Evolutionary conservation across 2,329 filamentous ascomycete species (phyloP), one percentile per base, ranked within the genome.

Genomic region (Claviceps sp.): DNA sequence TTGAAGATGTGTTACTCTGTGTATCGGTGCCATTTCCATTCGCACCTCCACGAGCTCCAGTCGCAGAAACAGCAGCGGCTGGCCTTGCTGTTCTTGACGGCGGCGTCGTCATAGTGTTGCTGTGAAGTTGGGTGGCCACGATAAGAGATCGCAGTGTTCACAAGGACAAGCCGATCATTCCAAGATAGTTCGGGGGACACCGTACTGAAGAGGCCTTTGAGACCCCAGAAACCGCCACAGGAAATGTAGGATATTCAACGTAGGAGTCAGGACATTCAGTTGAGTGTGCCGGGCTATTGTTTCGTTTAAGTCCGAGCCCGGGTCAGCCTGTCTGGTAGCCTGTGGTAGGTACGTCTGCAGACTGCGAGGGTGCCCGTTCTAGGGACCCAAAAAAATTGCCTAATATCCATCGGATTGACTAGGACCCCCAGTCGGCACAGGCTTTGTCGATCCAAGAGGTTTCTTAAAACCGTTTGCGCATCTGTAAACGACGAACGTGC

Each of bases 1-100:
- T 39, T 14, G 53, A 52, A 2, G 53, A 50, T 5, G 47, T 48
- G n/a, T 45, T 24, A 22, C 50, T 49, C 30, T 40, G 50, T 10
- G 24, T 26, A 34, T 48, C 52, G 17, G 39, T 13, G 44, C n/a
- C 26, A 16, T 47, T 14, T 6, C 45, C 34, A 7, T 47, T 26
- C n/a, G 34, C 46, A 44, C 47, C 46, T 39, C 52, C 52, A 34
- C 50, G 22, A 19, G 34, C 50, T 17, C 44, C 44, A 3, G 44
- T 4, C 24, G 44, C 44, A 37, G 26, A 47, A 47, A 46, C 50
- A n/a, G 40, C 5, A 24, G 40, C 0, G 17, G 41, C 2, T 14
- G 17, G 1, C 6, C 13, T 24, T 37, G 24, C 26, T 38, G 48
- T 8, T 24, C 2, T 16, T 24, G 30, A n/a, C 30, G 48, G 5